A percentile compares a stretch with the other conserved stretches of the same genome.
Conservation (phyloP, 257 asterid genomes). For the Solanum stenotomum region DNA sequence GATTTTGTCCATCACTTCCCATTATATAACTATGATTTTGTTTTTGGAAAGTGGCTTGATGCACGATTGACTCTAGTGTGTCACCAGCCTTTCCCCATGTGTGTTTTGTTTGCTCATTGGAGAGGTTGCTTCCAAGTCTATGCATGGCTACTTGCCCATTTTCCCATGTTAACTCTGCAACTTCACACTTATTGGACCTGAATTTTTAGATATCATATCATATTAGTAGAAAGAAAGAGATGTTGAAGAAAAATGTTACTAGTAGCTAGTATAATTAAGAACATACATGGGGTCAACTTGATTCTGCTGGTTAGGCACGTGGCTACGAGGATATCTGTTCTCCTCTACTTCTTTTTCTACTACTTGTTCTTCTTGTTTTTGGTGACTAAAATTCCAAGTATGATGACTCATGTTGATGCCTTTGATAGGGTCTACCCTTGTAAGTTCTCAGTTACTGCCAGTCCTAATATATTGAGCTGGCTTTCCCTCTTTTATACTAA, state of each 20-base stretch:
- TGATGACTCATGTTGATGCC: slow-evolving; percentile 25
- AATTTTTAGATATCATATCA: neutral
- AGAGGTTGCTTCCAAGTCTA: slow-evolving; percentile 4
- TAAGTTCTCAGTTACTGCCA: neutral
- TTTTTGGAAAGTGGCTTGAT: slow-evolving; percentile 28
- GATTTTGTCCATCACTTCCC: neutral
- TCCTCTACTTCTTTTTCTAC: slow-evolving; percentile 21
- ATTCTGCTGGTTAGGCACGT: slow-evolving; percentile 26
- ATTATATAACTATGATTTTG: neutral
- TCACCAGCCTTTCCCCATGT: slow-evolving; percentile 18
- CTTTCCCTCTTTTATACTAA: slow-evolving; percentile 1
- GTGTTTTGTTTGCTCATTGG: slow-evolving; percentile 6
- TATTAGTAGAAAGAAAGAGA: neutral
- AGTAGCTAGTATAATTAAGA: neutral
- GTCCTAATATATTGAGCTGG: slow-evolving; percentile 14
- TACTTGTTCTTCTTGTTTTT: slow-evolving; percentile 20
- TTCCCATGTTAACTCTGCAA: slow-evolving; percentile 55
- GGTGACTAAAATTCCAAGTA: slow-evolving; percentile 34
- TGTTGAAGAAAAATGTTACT: neutral
- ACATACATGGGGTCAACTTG: slow-evolving; percentile 33
- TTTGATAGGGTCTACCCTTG: neutral
- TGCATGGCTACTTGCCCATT: slow-evolving; percentile 46
- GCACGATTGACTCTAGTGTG: slow-evolving; percentile 52
- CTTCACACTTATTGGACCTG: slow-evolving; percentile 35
- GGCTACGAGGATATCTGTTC: slow-evolving; percentile 12